Evolutionary conservation across 495 filamentous ascomycete species (phyloP).

Genomic region (Penicillium cinerascens): DNA sequence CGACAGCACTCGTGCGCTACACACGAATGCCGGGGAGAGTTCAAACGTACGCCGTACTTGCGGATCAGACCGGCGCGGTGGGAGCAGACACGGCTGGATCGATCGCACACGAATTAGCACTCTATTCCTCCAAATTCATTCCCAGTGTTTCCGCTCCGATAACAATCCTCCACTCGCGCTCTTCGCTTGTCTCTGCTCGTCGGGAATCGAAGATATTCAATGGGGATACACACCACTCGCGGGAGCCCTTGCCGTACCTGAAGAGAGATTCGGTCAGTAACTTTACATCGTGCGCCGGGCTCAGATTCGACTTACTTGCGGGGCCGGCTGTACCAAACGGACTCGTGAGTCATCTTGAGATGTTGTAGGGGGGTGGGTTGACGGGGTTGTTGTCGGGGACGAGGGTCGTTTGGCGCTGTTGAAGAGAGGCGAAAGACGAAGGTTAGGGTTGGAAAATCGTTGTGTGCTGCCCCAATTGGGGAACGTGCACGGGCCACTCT

Average conservation of each 20-base stretch:
- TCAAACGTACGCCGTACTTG: conserved; percentile 88
- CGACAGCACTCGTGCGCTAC: background rate
- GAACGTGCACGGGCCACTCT: conserved; percentile 32
- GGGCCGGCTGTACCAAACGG: conserved; percentile 98
- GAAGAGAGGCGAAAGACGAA: conserved; percentile 30
- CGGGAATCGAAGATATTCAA: background rate
- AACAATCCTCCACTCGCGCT: background rate
- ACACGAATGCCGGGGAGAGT: background rate
- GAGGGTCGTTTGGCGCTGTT: conserved; percentile 42
- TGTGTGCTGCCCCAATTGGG: conserved; percentile 39
- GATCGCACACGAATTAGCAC: conserved; percentile 25
- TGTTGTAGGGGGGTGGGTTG: conserved; percentile 35
- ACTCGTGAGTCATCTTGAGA: conserved; percentile 94
- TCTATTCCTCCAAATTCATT: conserved; percentile 4
- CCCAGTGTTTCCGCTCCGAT: conserved; percentile 6
- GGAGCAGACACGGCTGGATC: conserved; percentile 85
- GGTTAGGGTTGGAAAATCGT: conserved; percentile 39
- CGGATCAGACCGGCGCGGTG: conserved; percentile 95
- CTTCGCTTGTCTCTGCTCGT: background rate
- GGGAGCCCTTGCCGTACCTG: conserved; percentile 81
- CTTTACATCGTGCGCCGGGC: conserved; percentile 6
- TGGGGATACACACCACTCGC: conserved; percentile 65
- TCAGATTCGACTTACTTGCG: conserved; percentile 60
- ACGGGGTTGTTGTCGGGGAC: conserved; percentile 38
- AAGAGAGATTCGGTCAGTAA: conserved; percentile 14